These are phyloP conservation scores for Theileria sp. DNA, from an alignment of 169 alveolate species.

Conservation along the genomic window DNA sequence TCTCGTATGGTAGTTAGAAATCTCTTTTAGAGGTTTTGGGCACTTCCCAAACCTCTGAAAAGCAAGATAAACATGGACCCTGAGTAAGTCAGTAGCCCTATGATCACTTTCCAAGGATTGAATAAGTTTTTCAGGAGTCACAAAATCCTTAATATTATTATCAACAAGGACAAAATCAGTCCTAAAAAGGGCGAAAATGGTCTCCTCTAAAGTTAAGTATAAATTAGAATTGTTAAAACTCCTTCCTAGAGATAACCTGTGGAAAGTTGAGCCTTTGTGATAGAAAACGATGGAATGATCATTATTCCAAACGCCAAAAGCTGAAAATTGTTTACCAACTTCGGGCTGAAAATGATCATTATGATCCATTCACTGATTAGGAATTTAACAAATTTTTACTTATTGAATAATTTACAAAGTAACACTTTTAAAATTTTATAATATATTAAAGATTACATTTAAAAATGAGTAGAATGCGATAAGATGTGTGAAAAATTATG, in stretches of 20 bases:
- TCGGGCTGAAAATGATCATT: background rate
- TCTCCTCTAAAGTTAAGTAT: conserved; percentile 5
- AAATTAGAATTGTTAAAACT: background rate
- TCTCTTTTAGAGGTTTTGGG: conserved; percentile 3
- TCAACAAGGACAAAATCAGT: conserved; percentile 19
- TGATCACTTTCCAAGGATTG: background rate
- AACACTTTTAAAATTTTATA: too few relatives aligned
- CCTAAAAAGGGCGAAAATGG: conserved; percentile 15
- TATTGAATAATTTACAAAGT: background rate
- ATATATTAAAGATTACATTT: background rate
- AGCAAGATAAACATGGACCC: conserved; percentile 16
- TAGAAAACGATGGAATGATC: background rate
- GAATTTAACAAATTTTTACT: background rate
- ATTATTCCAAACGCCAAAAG: conserved; percentile 23
- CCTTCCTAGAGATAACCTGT: conserved; percentile 6
- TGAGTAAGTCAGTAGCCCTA: background rate
- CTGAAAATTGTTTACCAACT: background rate
- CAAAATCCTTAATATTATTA: background rate
- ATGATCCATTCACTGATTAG: background rate
- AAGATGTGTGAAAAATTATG: background rate
- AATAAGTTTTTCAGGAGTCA: background rate
- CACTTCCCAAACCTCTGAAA: conserved; percentile 13
- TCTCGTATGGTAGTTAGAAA: background rate
- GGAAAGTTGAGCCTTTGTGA: conserved; percentile 25
- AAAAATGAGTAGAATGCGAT: background rate